Evolutionary conservation across 164 flowering plant species (phyloP), one percentile per base, ranked within the genome.

Genomic region (Berberis vulgaris): DNA sequence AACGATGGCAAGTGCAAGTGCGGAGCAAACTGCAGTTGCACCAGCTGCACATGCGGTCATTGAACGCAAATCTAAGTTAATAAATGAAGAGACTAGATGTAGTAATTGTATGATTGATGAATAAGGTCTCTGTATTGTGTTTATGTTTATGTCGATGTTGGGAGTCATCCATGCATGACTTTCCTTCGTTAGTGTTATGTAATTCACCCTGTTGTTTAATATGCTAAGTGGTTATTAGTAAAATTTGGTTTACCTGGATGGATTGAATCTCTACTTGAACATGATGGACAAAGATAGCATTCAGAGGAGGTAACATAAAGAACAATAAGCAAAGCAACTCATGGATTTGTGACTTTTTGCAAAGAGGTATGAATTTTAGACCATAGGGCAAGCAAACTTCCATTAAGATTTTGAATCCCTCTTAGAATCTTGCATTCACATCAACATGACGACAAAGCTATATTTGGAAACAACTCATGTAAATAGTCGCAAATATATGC

Each of bases 1-100:
- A 11, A 78, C 59, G 82, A 78, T 13, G 84, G 83, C 61, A 81
- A 80, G 72, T 86, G 96, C 87, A 82, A 82, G 81, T 86, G 89
- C 70, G 89, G 91, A 2, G 5, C 77, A 1, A 68, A 67, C 81
- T 86, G 89, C 83, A 26, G 66, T 43, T 88, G 91, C 59, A 62
- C 53, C 4, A 43, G 64, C 67, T 88, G 91, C 81, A 74, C 76
- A 26, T 86, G 90, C 58, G 81, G 83, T 53, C 69, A 70, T 13
- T 70, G 63, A 67, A 45, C 40, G 42, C 4, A 13, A 4, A 64
- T 39, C 13, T 26, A 26, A 26, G 26, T 26, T 26, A 44, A 54
- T 6, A 8, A 44, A 42, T 42, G 39, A 39, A 64, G 12, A 43
- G 42, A 45, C 38, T 11, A 45, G 8, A 57, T 60, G 65, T 42